Evolutionary conservation across 2,329 filamentous ascomycete genomes (phyloP), one percentile per base, ranked within the genome.

Genomic region (Exophiala mesophila): DNA sequence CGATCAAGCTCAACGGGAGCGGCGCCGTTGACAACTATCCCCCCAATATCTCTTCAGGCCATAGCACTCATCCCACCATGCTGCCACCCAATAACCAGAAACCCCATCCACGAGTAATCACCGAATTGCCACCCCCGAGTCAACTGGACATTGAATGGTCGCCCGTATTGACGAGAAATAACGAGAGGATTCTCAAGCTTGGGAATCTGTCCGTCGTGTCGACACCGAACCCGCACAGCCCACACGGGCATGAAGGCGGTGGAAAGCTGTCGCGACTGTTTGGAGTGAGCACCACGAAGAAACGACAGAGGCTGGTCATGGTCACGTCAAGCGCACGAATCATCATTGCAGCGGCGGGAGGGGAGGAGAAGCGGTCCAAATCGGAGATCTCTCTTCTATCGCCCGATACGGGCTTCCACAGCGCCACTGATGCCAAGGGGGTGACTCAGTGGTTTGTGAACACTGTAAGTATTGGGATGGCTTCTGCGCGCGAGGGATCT

Each of bases 111-210:
- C 76, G 88, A 48, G 81, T 96, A 47, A 94, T 98, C 47, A 97
- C 92, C 1, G 92, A 98, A 63, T 74, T 98, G 7, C 88, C 92
- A 12, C 90, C 92, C n/a, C 92, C 92, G 1, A 95, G 86, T 37
- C 92, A 97, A 63, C 72, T 98, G 18, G 92, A 98, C 59, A 94
- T 98, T 44, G 92, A 98, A 65, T 98, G 92, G 92, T 96, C 90
- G 1, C 92, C 92, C 1, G 89, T 98, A 3, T 71, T 98, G 41
- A 96, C 86, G 7, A 82, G 83, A 57, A 83, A 80, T 46, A 96
- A 97, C 59, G 92, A 98, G 65, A 80, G 92, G 24, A 98, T 98
- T 54, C 65, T 98, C 50, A 96, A 94, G 63, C 72, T 98, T 16
- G 92, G 92, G 2, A 95, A 98, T 57, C 69, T 96, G 50, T 78